These are phyloP conservation scores for Rhodotorula glutinis DNA, from an alignment of 1,284 basidiomycete genomes.

Conservation along the genomic window DNA sequence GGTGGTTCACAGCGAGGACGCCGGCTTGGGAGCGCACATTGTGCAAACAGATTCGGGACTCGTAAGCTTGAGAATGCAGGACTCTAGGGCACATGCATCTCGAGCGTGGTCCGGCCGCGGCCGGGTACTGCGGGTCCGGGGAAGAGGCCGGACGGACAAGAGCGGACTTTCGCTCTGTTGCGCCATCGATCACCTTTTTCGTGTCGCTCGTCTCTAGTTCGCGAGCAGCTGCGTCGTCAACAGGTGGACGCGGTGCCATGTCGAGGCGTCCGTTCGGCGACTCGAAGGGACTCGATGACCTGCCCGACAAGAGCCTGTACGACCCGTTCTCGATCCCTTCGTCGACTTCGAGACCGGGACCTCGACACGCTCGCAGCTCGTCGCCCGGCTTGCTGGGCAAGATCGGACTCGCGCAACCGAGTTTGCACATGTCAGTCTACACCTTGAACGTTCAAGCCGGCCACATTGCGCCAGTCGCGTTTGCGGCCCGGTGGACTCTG, in stretches of 20 bases:
- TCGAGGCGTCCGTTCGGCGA: slow-evolving; percentile 7
- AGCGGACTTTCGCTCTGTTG: no score
- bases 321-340: slow-evolving; percentile 18
- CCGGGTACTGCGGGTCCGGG: no score
- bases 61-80: no score
- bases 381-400: slow-evolving; percentile 14
- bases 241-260: background rate
- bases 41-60: no score
- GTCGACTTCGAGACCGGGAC: background rate
- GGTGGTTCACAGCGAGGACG: no score
- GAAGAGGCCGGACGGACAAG: no score
- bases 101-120: no score
- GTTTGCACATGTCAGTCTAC: slow-evolving; percentile 10
- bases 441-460: rapidly evolving
- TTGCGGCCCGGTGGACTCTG: no score
- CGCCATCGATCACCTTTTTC: background rate
- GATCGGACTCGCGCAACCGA: slow-evolving; percentile 30
- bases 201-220: background rate
- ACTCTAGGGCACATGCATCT: no score
- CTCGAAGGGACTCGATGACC: background rate
- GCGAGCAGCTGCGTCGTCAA: no score
- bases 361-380: background rate
- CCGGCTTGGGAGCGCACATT: no score
- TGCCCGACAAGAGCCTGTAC: slow-evolving; percentile 1
- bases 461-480: background rate